Evolutionary conservation across 805 yeast species (phyloP).

Genomic region (Blastobotrys mokoenaii): DNA sequence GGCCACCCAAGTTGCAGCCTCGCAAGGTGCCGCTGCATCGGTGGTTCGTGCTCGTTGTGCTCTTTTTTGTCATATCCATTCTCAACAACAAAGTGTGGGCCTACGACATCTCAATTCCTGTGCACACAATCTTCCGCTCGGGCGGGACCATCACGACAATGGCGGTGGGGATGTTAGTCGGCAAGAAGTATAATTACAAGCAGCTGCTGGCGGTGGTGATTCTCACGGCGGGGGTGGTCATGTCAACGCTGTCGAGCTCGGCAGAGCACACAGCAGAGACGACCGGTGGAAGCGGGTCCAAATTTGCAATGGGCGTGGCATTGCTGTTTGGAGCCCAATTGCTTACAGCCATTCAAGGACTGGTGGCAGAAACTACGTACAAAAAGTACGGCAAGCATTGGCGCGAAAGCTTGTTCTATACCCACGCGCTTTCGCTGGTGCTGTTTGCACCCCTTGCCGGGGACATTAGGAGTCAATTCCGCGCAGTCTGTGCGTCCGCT

Average conservation of each 20-base stretch:
- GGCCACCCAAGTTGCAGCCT: constrained; percentile 26
- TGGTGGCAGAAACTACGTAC: constrained; percentile 46
- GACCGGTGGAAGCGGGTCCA: constrained; percentile 5
- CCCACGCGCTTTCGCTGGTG: constrained; percentile 51
- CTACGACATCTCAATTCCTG: constrained; percentile 52
- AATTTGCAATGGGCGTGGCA: constrained; percentile 31
- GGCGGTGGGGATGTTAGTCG: constrained; percentile 41
- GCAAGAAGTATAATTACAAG: constrained; percentile 36
- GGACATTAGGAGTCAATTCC: constrained; percentile 29
- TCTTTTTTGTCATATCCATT: constrained; percentile 44
- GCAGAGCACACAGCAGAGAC: too few relatives aligned
- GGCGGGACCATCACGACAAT: constrained; percentile 56
- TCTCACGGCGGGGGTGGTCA: constrained; percentile 47
- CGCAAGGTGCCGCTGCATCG: constrained; percentile 27
- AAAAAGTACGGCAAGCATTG: constrained; percentile 48
- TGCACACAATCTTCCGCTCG: constrained; percentile 60
- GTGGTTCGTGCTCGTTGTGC: constrained; percentile 39
- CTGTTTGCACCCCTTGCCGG: constrained; percentile 36
- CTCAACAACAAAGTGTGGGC: constrained; percentile 52
- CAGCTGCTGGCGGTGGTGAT: constrained; percentile 46
- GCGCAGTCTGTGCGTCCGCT: constrained; percentile 9
- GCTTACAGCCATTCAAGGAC: constrained; percentile 48
- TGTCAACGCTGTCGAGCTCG: constrained; percentile 24
- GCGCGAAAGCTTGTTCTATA: constrained; percentile 58
- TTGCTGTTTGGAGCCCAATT: constrained; percentile 41